Evolutionary conservation across 108 stramenopile species (phyloP), one percentile per base, ranked within the genome.

Genomic region (Cyclotella choctawhatcheeana): DNA sequence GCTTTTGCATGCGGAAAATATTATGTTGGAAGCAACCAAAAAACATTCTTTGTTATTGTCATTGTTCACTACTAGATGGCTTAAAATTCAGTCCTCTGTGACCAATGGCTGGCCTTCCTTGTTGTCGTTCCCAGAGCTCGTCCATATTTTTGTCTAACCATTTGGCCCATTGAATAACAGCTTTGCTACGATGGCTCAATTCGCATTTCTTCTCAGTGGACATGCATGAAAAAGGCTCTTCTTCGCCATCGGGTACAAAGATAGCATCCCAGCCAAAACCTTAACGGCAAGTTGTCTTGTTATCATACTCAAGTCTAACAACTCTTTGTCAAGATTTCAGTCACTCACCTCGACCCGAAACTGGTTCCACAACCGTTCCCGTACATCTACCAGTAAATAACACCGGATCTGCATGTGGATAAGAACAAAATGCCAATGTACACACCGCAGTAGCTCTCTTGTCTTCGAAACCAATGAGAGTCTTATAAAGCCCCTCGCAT

Each of bases 251-350:
- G 7, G 99, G 99, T 52, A 98, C 90, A 87, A 99, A 99, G 14
- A 98, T 94, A 5, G 85, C 73, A 68, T 99, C 99, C 99, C 99
- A 99, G 25, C 99, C 99, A 79, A 99, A 99, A 45, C 96, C 96
- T 64, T n/a, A n/a, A n/a, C n/a, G n/a, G n/a, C n/a, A n/a, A n/a
- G n/a, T n/a, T n/a, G n/a, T n/a, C n/a, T n/a, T n/a, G n/a, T n/a
- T n/a, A n/a, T n/a, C n/a, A n/a, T n/a, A n/a, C n/a, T n/a, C n/a
- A n/a, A n/a, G n/a, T n/a, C n/a, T n/a, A n/a, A n/a, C n/a, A n/a
- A n/a, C n/a, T n/a, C n/a, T n/a, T n/a, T n/a, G n/a, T n/a, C n/a
- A n/a, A n/a, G n/a, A n/a, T n/a, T n/a, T n/a, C n/a, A n/a, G n/a
- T n/a, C n/a, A 47, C 64, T 48, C 64, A 64, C 64, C 67, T 72